Base-by-base conservation (phyloP, 1,284 basidiomycete species). In the Butyriboletus appendiculatus region DNA sequence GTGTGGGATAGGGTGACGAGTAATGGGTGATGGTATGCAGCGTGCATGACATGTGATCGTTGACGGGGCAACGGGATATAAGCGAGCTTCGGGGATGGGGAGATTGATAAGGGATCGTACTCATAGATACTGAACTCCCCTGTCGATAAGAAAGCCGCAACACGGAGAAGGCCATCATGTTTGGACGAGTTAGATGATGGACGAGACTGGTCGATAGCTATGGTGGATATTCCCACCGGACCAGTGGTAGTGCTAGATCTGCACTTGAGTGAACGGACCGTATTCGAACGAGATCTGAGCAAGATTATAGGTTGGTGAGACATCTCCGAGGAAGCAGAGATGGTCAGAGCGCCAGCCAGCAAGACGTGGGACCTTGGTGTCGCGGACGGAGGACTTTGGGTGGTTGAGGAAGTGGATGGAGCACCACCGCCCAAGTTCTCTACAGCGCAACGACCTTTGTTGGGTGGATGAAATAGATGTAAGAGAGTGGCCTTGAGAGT, bases 1-100 rank as follows among this genome's bases (percentile, higher is more conserved):
- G 77, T 70, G 56, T 80, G 71, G 15, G 89, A 86, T 37, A 92
- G 75, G 0, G 86, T 84, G 40, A 88, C 76, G 46, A 92, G 82
- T 5, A 92, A 71, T 0, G 88, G 90, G 53, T 91, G 87, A 59
- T 90, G 82, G 62, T 89, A 92, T 16, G 78, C 88, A 12, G 85
- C 86, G 47, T 85, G 83, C 43, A 80, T 75, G 56, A 88, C 77
- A 12, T 77, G 77, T 14, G 76, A 66, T 42, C 81, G 70, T 42
- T 67, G 58, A 32, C 63, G 75, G 39, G 71, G 67, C 9, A 69
- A 62, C 15, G 85, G 83, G 39, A 76, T 63, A 64, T 85, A 84
- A 5, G 77, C 73, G 46, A 81, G 65, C 48, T 76, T 75, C 18
- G 76, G 75, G 11, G 68, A 60, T 1, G 81, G 76, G 14, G 70